phyloP scores from a whole-genome alignment of 2,329 filamentous ascomycete genomes.

The Penicillium sp. region DNA sequence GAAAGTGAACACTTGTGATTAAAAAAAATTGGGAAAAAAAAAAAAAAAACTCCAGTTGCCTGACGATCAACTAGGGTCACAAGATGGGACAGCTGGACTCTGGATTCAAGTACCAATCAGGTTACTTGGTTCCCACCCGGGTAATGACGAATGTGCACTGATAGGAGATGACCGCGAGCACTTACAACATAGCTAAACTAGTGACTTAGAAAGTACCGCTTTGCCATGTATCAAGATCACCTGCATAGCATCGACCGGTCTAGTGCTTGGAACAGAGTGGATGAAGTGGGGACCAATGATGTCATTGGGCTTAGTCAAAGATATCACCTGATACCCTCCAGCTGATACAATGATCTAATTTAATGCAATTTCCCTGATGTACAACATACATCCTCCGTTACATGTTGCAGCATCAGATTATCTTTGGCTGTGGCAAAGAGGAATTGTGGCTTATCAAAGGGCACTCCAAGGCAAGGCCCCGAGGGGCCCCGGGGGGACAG shows the following conservation, averaged over 20 bases:
- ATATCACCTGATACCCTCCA: background rate
- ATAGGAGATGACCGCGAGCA: background rate
- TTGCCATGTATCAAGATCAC: conserved; percentile 17
- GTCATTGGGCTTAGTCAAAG: conserved; percentile 17
- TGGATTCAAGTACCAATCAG: conserved; percentile 1
- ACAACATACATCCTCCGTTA: background rate
- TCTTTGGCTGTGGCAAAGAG: background rate
- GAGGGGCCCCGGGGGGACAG: background rate
- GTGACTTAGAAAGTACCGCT: conserved; percentile 7
- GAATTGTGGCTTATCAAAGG: background rate
- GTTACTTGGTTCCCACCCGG: background rate
- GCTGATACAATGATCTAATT: background rate
- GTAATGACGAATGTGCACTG: conserved; percentile 1
- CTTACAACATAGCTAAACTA: too few relatives aligned
- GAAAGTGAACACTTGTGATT: background rate
- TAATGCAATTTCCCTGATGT: background rate
- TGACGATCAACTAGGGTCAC: conserved; percentile 7
- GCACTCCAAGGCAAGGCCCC: background rate
- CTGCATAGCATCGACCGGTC: conserved; percentile 31
- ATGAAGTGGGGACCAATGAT: conserved; percentile 23
- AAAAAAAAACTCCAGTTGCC: background rate
- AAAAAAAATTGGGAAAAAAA: background rate
- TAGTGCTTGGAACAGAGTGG: conserved; percentile 14
- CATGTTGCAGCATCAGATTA: background rate
- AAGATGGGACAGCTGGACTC: background rate